Percentiles rank a stretch among this genome's conserved stretches.
These are phyloP conservation scores for Lagenidium sp. DNA, from an alignment of 352 stramenopile species.

Conservation along the genomic window DNA sequence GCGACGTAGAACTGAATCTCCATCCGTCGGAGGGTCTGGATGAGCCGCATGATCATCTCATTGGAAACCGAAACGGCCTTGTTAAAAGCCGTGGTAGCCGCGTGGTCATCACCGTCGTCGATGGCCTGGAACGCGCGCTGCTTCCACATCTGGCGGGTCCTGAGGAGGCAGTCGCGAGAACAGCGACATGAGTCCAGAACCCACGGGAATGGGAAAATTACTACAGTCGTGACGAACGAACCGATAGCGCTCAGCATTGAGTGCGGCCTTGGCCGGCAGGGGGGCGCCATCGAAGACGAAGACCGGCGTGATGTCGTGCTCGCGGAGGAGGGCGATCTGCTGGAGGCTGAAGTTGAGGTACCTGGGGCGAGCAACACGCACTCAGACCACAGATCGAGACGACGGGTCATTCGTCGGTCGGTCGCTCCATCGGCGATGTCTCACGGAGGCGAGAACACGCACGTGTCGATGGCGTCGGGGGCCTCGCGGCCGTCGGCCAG, in stretches of 20 bases:
- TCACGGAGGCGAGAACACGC: not conserved
- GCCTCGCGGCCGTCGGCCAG: slow-evolving; percentile 35
- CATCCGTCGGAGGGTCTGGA: slow-evolving; percentile 47
- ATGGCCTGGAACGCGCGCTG: too few species aligned
- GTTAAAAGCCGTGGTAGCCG: slow-evolving; percentile 20
- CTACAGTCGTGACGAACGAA: too few species aligned
- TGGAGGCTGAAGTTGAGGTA: slow-evolving; percentile 86
- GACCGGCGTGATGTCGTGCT: slow-evolving; percentile 76
- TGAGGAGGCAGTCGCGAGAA: too few species aligned
- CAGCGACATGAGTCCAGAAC: too few species aligned
- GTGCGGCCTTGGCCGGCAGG: slow-evolving; percentile 79
- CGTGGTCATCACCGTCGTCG: slow-evolving; percentile 11
- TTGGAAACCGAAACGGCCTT: slow-evolving; percentile 58
- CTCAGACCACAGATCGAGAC: too few species aligned
- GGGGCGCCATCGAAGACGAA: slow-evolving; percentile 93
- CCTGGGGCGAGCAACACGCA: slow-evolving; percentile 9
- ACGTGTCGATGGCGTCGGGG: slow-evolving; percentile 13
- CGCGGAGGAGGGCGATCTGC: slow-evolving; percentile 82
- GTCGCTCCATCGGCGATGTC: not conserved
- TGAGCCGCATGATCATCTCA: slow-evolving; percentile 65
- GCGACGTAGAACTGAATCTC: slow-evolving; percentile 91
- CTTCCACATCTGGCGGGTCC: slow-evolving; percentile 22
- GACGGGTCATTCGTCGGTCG: too few species aligned
- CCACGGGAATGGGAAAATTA: too few species aligned
- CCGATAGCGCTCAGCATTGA: too few species aligned